Evolutionary conservation across 352 stramenopile genomes (phyloP), one percentile per base, ranked within the genome.

Genomic region (Phytophthora citrophthora): DNA sequence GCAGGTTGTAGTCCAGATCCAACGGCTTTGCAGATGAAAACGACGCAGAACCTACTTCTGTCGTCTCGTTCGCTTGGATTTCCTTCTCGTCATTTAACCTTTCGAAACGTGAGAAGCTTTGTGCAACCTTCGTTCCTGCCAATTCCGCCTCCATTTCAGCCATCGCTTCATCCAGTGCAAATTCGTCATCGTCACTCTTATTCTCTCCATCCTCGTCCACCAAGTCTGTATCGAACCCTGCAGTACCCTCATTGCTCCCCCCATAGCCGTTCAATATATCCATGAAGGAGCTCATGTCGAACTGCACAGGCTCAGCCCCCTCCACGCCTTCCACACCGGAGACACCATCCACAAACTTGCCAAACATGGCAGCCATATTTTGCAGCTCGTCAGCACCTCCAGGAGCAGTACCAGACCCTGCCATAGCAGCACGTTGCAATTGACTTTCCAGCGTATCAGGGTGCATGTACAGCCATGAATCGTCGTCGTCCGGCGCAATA

Each of bases 1-100:
- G 61, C 68, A 96, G 52, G 64, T 96, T 90, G 52, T 87, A 94
- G 67, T 96, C 83, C 39, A 95, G 43, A 48, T 95, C 79, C 36
- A 94, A 62, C 16, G 84, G 81, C 40, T 82, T 78, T 41, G 76
- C 54, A 3, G 76, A 64, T 34, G 66, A 69, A 56, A 61, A 72
- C 2, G 55, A 66, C 16, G 57, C 20, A 10, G 61, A 63, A 12
- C 54, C 61, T 29, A 64, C 50, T n/a, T 60, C 59, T 0, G 11
- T 45, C 41, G 43, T 61, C 15, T 54, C 54, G 11, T 52, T 41
- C 49, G 52, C 36, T 39, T 65, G 36, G 8, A n/a, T 16, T 15
- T 68, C 50, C 15, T 64, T 49, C 2, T 56, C 15, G 5, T 53
- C 48, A 20, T 61, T 40, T 3, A 77, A 12, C 26, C 71, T 47